Evolutionary conservation across 192 early-diverging fungal species (phyloP).

Genomic region (Coemansia sp.): DNA sequence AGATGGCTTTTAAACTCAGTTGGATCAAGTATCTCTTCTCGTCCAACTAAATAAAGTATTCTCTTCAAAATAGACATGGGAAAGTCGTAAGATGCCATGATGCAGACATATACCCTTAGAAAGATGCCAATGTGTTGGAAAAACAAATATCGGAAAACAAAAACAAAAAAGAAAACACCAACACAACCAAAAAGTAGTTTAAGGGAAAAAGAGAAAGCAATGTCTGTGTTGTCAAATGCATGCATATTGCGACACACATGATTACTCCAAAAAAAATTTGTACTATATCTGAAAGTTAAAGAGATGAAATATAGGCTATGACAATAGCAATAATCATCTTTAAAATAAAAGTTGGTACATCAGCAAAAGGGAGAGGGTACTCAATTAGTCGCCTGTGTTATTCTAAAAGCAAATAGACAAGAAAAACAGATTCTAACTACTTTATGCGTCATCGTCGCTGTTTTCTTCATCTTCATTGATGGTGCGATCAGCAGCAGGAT

Average conservation of each 20-base stretch:
- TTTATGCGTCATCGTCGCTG: conserved; percentile 5
- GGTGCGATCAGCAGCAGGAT: not conserved
- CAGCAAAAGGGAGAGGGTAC: not conserved
- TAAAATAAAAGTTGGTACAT: not conserved
- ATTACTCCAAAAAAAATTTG: too few relatives aligned
- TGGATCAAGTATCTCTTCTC: not conserved
- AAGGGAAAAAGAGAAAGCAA: not conserved
- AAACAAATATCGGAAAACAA: not conserved
- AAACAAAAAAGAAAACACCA: not conserved
- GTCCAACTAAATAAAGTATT: not conserved
- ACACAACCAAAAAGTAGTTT: not conserved
- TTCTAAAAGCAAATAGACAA: conserved; percentile 4
- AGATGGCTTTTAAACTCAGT: not conserved
- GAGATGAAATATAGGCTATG: not conserved
- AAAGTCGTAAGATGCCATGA: not conserved
- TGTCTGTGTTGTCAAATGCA: not conserved
- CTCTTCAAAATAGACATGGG: not conserved
- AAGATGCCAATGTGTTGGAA: not conserved
- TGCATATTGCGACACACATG: too few relatives aligned
- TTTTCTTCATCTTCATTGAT: not conserved
- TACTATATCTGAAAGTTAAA: too few relatives aligned
- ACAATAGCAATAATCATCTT: not conserved
- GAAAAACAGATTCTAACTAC: conserved; percentile 1
- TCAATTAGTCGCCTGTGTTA: not conserved
- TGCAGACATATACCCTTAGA: not conserved